Conservation (phyloP, 495 filamentous ascomycete genomes). For the Achaetomiella virescens region DNA sequence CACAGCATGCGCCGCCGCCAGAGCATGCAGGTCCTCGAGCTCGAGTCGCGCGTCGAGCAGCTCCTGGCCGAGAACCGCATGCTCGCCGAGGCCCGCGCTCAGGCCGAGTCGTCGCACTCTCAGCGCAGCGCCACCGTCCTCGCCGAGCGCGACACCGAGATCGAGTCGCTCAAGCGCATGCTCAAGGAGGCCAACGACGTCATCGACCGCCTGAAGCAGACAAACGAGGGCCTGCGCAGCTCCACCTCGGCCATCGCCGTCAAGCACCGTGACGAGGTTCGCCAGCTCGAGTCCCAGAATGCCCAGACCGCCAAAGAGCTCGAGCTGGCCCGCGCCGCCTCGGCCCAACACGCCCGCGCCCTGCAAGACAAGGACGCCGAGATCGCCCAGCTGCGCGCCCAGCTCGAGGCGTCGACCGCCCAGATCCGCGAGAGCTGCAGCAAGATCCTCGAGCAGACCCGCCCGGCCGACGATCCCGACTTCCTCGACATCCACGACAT, state of each 20-base stretch:
- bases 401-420: conserved; percentile 70
- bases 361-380: conserved; percentile 77
- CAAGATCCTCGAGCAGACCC: conserved; percentile 56
- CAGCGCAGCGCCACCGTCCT: conserved; percentile 42
- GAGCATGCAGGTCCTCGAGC: conserved; percentile 91
- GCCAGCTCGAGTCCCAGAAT: conserved; percentile 50
- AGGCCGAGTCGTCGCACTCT: conserved; percentile 50
- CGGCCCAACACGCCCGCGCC: conserved; percentile 52
- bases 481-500: conserved; percentile 80
- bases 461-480: conserved; percentile 52
- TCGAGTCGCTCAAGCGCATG: conserved; percentile 69
- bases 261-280: conserved; percentile 59
- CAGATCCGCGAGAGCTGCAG: conserved; percentile 74
- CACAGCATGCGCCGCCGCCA: conserved; percentile 92
- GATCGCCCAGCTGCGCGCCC: conserved; percentile 64
- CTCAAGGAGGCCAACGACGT: conserved; percentile 75
- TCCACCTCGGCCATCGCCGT: conserved; percentile 66
- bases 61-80: conserved; percentile 73
- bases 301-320: conserved; percentile 55
- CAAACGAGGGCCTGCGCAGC: conserved; percentile 74
- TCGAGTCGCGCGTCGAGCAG: conserved; percentile 68
- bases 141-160: conserved; percentile 68
- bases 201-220: conserved; percentile 64
- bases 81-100: conserved; percentile 63
- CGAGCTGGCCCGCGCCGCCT: conserved; percentile 51